These are phyloP conservation scores for Toxicodendron radicans DNA, from an alignment of 345 rosid genomes.

Conservation along the genomic window DNA sequence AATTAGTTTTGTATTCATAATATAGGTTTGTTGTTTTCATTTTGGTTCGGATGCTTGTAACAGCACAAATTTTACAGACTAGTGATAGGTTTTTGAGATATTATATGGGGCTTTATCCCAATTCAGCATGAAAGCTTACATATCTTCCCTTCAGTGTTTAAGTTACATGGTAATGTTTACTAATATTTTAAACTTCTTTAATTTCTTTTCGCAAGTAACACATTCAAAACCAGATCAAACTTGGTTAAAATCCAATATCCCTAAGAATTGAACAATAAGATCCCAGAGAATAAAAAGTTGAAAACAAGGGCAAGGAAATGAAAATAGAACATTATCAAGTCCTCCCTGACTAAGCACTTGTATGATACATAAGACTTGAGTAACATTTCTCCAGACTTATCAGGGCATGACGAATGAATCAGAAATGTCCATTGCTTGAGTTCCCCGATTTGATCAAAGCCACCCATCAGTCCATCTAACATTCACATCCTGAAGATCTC, in stretches of 20 bases:
- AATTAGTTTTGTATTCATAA: slow-evolving; percentile 19
- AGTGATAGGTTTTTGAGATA: not conserved
- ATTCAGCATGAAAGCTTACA: not conserved
- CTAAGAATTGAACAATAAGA: not conserved
- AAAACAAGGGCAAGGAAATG: not conserved
- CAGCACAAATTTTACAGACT: slow-evolving; percentile 22
- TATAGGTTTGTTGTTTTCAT: slow-evolving; percentile 13
- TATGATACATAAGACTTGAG: slow-evolving; percentile 1
- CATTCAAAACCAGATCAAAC: too few species aligned
- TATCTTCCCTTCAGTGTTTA: not conserved
- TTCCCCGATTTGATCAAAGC: not conserved
- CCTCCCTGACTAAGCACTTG: not conserved
- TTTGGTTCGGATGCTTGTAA: slow-evolving; percentile 25
- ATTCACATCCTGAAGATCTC: slow-evolving; percentile 58
- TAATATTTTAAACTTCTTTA: not conserved
- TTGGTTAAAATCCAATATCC: not conserved
- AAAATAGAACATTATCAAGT: too few species aligned
- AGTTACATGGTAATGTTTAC: not conserved
- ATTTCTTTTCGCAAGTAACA: too few species aligned
- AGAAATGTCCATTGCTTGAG: not conserved
- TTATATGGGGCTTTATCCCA: not conserved
- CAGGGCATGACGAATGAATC: slow-evolving; percentile 1
- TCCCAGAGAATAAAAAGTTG: not conserved
- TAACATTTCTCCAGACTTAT: slow-evolving; percentile 1
- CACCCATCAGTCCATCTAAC: slow-evolving; percentile 23